Base-by-base conservation (phyloP, 2,329 filamentous ascomycete species). In the Sodiomyces alkalinus region DNA sequence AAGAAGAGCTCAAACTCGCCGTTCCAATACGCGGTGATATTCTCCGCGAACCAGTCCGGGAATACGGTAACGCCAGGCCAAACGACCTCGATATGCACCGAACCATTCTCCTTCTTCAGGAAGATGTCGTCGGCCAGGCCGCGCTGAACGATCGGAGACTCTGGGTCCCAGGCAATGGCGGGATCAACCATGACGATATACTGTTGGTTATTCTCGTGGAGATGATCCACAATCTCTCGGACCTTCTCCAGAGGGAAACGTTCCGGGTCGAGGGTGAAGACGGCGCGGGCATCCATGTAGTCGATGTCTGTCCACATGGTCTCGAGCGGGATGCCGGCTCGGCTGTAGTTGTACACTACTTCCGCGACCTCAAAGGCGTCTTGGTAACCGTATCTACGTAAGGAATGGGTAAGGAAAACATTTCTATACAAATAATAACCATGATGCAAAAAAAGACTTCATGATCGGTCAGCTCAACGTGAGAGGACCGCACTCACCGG, bases 121-220 rank as follows among this genome's bases (percentile, higher is more conserved):
- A 64, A 69, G 22, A 60, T 40, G 53, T 68, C 47, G 17, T 52
- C 43, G 40, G 40, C 43, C 4, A 58, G 45, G 5, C 62, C 62
- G 3, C 48, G 47, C 8, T 55, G 42, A 22, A 60, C 52, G 1
- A 57, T 41, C 0, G 51, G 47, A 32, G 55, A 60, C 36, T 70
- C 58, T 15, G 51, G 52, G 11, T 27, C 15, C 34, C 64, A 64
- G 19, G 64, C 59, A 12, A 64, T 58, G 2, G 71, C 70, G 3
- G 77, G 76, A 39, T 90, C 81, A 1, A 87, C 76, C 71, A 90
- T 90, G 26, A 86, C 54, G 17, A 82, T 64, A 37, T 80, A 81
- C 26, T 78, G 65, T 45, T 83, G 78, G 22, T 78, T 52, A 31
- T 72, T 64, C 6, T 53, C 47, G 41, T 85, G 79, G 0, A 90